A percentile compares a stretch with the other conserved stretches of the same genome.
phyloP scores from a whole-genome alignment of 352 stramenopile genomes.

The Globisporangium emineosum region DNA sequence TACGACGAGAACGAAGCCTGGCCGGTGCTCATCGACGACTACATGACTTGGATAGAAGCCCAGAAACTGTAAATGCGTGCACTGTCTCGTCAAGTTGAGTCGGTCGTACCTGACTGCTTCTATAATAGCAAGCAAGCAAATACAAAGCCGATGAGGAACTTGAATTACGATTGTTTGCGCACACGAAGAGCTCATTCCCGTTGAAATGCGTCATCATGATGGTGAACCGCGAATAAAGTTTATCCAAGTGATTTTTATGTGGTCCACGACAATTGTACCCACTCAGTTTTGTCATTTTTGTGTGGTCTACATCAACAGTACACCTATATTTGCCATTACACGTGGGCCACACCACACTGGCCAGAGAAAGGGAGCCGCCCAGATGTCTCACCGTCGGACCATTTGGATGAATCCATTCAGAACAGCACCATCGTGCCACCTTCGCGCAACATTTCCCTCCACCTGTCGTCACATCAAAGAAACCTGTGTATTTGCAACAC shows the following conservation, averaged over 20 bases:
- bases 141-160: no score
- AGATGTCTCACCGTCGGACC: constrained; percentile 1
- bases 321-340: background rate
- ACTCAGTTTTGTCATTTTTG: background rate
- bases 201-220: no score
- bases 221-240: no score
- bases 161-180: no score
- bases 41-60: constrained; percentile 80
- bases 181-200: no score
- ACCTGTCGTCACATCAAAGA: background rate
- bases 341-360: background rate
- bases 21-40: constrained; percentile 89
- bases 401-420: background rate
- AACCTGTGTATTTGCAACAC: background rate
- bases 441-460: background rate
- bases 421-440: background rate
- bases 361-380: background rate
- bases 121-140: no score
- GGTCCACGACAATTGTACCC: background rate
- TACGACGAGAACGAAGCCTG: constrained; percentile 90
- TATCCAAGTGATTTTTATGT: background rate
- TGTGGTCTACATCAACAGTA: background rate
- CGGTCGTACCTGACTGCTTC: no score
- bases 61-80: constrained; percentile 37
- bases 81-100: background rate